Conservation (phyloP, 2,329 filamentous ascomycete species). For the Alternaria brassicicola region DNA sequence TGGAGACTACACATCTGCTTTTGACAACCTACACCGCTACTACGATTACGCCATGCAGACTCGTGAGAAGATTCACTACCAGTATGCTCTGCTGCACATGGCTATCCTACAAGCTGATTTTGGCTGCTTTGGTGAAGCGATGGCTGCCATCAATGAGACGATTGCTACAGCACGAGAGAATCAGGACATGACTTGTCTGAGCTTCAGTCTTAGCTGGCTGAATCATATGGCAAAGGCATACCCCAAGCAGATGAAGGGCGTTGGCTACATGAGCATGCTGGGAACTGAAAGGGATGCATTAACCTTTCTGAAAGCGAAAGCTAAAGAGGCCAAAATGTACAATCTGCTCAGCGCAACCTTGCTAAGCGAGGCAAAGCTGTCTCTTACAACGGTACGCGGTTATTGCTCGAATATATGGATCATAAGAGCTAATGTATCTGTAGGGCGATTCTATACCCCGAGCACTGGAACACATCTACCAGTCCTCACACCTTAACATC, state of each 20-base stretch:
- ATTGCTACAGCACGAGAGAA: constrained; percentile 95
- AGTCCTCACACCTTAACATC: constrained; percentile 82
- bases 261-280: constrained; percentile 74
- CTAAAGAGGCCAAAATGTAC: constrained; percentile 86
- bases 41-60: constrained; percentile 96
- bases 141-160: constrained; percentile 93
- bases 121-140: constrained; percentile 84
- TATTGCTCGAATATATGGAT: not conserved
- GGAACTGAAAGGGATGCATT: constrained; percentile 82
- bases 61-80: constrained; percentile 83
- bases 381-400: constrained; percentile 70
- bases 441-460: constrained; percentile 63
- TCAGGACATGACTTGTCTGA: constrained; percentile 87
- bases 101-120: constrained; percentile 95
- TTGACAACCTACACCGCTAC: constrained; percentile 90
- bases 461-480: constrained; percentile 78
- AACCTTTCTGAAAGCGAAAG: constrained; percentile 81
- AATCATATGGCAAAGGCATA: constrained; percentile 92
- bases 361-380: constrained; percentile 82
- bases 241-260: constrained; percentile 72
- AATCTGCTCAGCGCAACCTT: constrained; percentile 81
- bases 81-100: constrained; percentile 91
- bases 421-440: not conserved
- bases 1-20: constrained; percentile 86
- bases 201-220: constrained; percentile 94